These are phyloP conservation scores for Globisporangium abappressorium DNA, from an alignment of 352 stramenopile species.

Conservation along the genomic window DNA sequence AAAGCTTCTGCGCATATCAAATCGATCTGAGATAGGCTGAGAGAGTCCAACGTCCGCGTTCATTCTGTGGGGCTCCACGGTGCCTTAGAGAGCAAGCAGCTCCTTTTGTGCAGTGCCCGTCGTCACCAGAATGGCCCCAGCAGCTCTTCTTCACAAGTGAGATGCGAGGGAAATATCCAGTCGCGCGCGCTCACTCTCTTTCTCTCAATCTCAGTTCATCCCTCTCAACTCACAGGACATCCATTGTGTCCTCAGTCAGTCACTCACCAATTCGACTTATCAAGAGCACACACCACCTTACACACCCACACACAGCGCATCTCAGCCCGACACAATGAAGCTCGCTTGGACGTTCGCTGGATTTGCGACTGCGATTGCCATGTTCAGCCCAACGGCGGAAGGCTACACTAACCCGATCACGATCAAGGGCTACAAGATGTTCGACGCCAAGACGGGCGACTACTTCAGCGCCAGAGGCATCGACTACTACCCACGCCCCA, in stretches of 20 bases:
- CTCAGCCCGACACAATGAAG: background rate
- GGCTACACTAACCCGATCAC: conserved; percentile 54
- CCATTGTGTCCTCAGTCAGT: background rate
- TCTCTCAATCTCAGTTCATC: too few species aligned
- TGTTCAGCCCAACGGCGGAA: background rate
- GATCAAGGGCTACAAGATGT: conserved; percentile 72
- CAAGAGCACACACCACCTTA: background rate
- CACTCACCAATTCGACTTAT: background rate
- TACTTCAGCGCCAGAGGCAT: conserved; percentile 77
- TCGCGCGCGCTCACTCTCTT: background rate
- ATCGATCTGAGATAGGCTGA: background rate
- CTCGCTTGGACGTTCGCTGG: background rate
- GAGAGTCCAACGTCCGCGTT: background rate
- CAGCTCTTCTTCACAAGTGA: background rate
- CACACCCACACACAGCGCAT: background rate
- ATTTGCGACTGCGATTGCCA: background rate
- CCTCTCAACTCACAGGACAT: background rate
- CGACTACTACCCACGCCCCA: conserved; percentile 87
- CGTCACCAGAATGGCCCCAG: background rate
- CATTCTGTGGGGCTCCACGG: background rate
- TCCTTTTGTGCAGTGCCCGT: background rate
- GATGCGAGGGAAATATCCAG: background rate
- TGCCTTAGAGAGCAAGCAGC: too few species aligned
- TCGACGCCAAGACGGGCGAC: conserved; percentile 67
- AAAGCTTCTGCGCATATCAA: background rate